Percentiles rank a stretch among this genome's conserved stretches.
These are phyloP conservation scores for Monotropa hypopitys DNA, from an alignment of 179 eudicot genomes.

Conservation along the genomic window DNA sequence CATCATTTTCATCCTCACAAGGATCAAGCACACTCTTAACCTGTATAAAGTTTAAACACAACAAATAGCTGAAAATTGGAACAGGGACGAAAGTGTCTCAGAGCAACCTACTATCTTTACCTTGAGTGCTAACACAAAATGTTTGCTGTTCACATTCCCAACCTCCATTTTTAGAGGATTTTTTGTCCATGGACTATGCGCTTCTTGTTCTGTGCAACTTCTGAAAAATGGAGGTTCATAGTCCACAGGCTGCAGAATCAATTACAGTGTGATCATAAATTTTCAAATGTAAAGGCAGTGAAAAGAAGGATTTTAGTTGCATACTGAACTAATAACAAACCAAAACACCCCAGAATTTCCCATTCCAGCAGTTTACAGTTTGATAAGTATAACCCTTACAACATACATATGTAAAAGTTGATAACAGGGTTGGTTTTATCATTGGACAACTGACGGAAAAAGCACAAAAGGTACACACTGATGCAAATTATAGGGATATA, in stretches of 20 bases:
- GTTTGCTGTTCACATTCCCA: conserved; percentile 96
- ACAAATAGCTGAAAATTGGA: no score
- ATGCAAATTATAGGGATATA: not conserved
- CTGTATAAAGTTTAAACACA: conserved; percentile 27
- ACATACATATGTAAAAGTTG: not conserved
- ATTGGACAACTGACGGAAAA: not conserved
- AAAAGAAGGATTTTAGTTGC: not conserved
- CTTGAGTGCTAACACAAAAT: conserved; percentile 78
- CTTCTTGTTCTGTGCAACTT: conserved; percentile 73
- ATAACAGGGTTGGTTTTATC: no score
- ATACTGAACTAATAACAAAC: not conserved
- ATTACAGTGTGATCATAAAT: no score
- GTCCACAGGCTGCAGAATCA: conserved; percentile 86
- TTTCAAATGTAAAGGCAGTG: not conserved
- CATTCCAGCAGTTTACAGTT: no score
- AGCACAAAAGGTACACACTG: not conserved
- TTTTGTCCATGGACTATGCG: conserved; percentile 59
- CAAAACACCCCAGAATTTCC: conserved; percentile 5
- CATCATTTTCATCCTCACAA: conserved; percentile 82
- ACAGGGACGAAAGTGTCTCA: no score
- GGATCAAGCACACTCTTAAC: conserved; percentile 96
- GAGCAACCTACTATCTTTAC: conserved; percentile 21
- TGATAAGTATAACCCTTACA: no score
- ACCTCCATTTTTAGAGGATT: conserved; percentile 89
- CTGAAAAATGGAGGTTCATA: conserved; percentile 96